Evolutionary conservation across 2,329 filamentous ascomycete species (phyloP).

Genomic region (Botrytis hyacinthi): DNA sequence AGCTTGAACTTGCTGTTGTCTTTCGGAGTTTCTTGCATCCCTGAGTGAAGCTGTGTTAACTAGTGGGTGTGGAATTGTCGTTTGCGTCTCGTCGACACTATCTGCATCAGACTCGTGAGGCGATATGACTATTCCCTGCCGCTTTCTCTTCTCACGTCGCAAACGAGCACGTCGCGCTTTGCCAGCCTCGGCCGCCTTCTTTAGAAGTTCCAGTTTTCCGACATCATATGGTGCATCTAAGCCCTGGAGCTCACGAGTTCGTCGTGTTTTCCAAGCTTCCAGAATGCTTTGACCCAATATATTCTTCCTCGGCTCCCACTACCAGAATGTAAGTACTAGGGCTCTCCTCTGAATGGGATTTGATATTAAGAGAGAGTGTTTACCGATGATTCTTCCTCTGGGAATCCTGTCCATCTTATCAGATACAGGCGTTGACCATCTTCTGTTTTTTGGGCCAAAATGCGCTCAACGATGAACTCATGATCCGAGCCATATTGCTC

Average conservation of each 20-base stretch:
- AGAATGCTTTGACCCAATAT: constrained; percentile 43
- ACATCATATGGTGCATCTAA: constrained; percentile 31
- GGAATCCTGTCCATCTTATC: constrained; percentile 63
- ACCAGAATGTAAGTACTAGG: not conserved
- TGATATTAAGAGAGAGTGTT: not conserved
- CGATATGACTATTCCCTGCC: constrained; percentile 18
- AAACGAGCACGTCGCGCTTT: constrained; percentile 28
- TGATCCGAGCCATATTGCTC: constrained; percentile 33
- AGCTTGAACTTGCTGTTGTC: constrained; percentile 1
- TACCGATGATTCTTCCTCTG: constrained; percentile 50
- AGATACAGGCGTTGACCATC: constrained; percentile 50
- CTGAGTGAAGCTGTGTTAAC: too few relatives aligned
- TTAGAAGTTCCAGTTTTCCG: constrained; percentile 23
- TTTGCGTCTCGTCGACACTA: constrained; percentile 24
- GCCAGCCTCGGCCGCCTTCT: constrained; percentile 20
- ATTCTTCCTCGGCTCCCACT: constrained; percentile 48
- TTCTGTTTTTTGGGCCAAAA: constrained; percentile 48
- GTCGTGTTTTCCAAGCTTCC: constrained; percentile 37
- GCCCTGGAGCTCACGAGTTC: constrained; percentile 26
- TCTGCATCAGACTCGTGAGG: constrained; percentile 24
- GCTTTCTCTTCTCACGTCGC: constrained; percentile 29
- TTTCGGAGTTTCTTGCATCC: not conserved
- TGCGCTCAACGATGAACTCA: constrained; percentile 43
- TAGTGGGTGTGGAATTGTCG: not conserved
- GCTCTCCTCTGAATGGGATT: not conserved